These are phyloP conservation scores for Thalia dealbata DNA, from an alignment of 176 grass and related monocot species.

Conservation along the genomic window DNA sequence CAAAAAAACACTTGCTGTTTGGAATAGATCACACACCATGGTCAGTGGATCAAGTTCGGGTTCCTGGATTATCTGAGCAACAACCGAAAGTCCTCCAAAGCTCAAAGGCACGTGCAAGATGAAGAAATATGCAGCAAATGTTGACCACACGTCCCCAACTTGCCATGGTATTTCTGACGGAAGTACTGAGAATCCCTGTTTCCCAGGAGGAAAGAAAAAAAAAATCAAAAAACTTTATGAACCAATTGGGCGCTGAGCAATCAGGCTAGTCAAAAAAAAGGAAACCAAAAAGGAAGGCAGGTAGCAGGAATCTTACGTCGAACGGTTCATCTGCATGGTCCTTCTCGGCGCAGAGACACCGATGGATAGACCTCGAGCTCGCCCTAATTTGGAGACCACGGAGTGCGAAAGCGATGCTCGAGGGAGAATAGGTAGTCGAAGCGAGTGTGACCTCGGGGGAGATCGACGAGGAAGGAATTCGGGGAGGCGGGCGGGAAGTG, in stretches of 20 bases:
- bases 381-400: not conserved
- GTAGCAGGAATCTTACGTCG: slow-evolving; percentile 29
- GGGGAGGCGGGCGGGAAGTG: not conserved
- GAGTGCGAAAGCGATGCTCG: not conserved
- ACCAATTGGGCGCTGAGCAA: not conserved
- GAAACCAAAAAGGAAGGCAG: not conserved
- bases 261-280: not conserved
- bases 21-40: slow-evolving; percentile 31
- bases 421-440: not conserved
- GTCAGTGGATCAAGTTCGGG: slow-evolving; percentile 48
- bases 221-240: not conserved
- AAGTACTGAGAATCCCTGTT: slow-evolving; percentile 43
- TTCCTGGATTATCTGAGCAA: slow-evolving; percentile 42
- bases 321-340: slow-evolving; percentile 9
- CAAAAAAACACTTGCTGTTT: not conserved
- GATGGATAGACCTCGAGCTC: not conserved
- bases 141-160: slow-evolving; percentile 53
- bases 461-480: not conserved
- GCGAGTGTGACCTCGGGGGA: too few species aligned
- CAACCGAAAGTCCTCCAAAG: slow-evolving; percentile 72
- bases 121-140: slow-evolving; percentile 75
- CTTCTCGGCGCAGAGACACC: slow-evolving; percentile 1
- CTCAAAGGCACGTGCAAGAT: slow-evolving; percentile 66
- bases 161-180: slow-evolving; percentile 58
- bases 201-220: not conserved